Evolutionary conservation across 2,329 filamentous ascomycete genomes (phyloP).

Genomic region (Fusarium incarnatum): DNA sequence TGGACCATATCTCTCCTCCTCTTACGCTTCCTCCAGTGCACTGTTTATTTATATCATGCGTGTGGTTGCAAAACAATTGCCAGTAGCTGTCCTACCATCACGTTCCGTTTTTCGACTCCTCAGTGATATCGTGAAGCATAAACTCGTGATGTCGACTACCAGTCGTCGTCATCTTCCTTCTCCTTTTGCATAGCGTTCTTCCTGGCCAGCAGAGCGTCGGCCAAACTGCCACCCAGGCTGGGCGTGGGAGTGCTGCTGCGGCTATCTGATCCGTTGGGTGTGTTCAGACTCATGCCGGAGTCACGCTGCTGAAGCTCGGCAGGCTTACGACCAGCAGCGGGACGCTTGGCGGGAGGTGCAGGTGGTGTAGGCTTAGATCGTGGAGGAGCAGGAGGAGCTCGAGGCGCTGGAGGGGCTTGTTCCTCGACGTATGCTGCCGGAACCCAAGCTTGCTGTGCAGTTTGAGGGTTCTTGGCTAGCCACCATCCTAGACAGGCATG

Average conservation of each 20-base stretch:
- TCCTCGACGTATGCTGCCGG: conserved; percentile 96
- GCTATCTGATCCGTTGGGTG: conserved; percentile 68
- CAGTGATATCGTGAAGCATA: conserved; percentile 41
- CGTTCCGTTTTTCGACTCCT: conserved; percentile 30
- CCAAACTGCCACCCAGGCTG: conserved; percentile 78
- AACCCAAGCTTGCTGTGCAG: conserved; percentile 84
- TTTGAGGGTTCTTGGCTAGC: conserved; percentile 77
- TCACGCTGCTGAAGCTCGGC: conserved; percentile 78
- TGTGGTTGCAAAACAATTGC: conserved; percentile 20
- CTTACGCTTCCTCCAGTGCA: conserved; percentile 26
- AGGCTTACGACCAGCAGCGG: conserved; percentile 77
- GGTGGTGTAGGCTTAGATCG: conserved; percentile 77
- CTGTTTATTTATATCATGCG: conserved; percentile 16
- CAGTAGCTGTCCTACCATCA: conserved; percentile 26
- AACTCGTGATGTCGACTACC: conserved; percentile 58
- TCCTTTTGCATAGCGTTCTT: conserved; percentile 81
- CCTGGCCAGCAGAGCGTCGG: conserved; percentile 80
- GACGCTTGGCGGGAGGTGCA: conserved; percentile 83
- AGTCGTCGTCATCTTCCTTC: conserved; percentile 76
- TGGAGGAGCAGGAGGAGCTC: conserved; percentile 74
- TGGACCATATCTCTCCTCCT: conserved; percentile 29
- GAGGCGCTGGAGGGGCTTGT: conserved; percentile 71
- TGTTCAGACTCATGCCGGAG: conserved; percentile 72
- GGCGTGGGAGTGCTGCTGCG: conserved; percentile 78
- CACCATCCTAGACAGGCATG: conserved; percentile 80